phyloP scores from a whole-genome alignment of 140 eudicot genomes.

The Flaveria floridana region DNA sequence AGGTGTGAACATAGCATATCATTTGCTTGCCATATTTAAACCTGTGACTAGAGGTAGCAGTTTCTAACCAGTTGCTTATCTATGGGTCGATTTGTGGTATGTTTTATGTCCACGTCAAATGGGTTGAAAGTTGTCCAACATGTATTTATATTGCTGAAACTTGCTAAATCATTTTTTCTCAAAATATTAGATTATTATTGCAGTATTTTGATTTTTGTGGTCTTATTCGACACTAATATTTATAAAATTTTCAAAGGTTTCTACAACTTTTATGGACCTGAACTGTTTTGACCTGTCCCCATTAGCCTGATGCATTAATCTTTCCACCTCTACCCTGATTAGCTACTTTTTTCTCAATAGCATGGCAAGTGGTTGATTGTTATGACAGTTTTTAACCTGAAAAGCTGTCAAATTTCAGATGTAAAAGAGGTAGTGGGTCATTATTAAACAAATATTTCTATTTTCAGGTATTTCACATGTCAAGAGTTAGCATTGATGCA shows the following conservation, averaged over 20 bases:
- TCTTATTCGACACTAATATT: neutral
- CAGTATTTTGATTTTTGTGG: neutral
- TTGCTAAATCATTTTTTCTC: neutral
- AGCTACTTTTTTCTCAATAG: neutral
- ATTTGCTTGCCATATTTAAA: neutral
- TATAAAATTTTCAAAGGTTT: too few species aligned
- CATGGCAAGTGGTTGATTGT: neutral
- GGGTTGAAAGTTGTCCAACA: neutral
- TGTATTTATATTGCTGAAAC: neutral
- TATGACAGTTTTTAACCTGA: neutral
- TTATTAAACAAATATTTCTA: slow-evolving; percentile 20
- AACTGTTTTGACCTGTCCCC: neutral
- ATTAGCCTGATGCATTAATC: neutral
- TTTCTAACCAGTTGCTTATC: neutral
- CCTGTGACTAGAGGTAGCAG: neutral
- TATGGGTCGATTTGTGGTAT: neutral
- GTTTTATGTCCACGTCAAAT: neutral
- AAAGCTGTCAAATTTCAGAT: slow-evolving; percentile 2
- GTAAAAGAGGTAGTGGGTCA: neutral
- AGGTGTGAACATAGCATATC: neutral
- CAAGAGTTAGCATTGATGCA: slow-evolving; percentile 70
- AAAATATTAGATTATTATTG: too few species aligned
- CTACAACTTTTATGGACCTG: neutral
- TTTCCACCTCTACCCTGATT: neutral
- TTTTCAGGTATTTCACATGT: slow-evolving; percentile 79